Conservation (phyloP, 345 rosid species). For the Acer yangbiense region DNA sequence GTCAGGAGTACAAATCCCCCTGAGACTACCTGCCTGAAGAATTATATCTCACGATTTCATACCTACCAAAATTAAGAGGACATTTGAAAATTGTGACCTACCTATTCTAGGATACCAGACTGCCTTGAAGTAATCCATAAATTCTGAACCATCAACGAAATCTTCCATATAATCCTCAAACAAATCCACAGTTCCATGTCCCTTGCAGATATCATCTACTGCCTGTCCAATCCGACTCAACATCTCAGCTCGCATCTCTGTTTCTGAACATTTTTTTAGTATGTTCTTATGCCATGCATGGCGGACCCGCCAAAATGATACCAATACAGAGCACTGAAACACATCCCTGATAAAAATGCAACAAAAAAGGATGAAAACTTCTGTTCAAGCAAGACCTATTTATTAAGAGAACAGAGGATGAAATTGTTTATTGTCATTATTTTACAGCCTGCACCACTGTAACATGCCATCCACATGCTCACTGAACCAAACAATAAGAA, state of each 20-base stretch:
- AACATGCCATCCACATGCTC: background rate
- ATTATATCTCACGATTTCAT: background rate
- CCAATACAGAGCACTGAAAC: conserved; percentile 80
- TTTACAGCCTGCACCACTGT: background rate
- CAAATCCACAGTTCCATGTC: conserved; percentile 45
- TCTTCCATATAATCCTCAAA: conserved; percentile 67
- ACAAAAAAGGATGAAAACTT: conserved; percentile 10
- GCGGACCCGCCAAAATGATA: conserved; percentile 87
- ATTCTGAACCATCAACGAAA: conserved; percentile 55
- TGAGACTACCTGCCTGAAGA: background rate
- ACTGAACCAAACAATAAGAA: background rate
- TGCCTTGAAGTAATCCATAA: conserved; percentile 86
- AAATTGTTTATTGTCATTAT: background rate
- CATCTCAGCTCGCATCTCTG: conserved; percentile 56
- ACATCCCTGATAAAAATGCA: conserved; percentile 72
- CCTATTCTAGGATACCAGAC: conserved; percentile 84
- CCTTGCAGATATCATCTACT: conserved; percentile 68
- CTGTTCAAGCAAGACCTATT: conserved; percentile 7
- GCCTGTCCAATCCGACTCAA: conserved; percentile 61
- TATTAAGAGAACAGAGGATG: conserved; percentile 6
- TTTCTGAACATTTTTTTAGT: conserved; percentile 71
- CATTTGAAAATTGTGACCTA: conserved; percentile 25
- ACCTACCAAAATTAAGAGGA: too few relatives aligned
- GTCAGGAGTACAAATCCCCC: background rate
- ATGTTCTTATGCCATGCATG: conserved; percentile 92